A percentile compares a stretch with the other conserved stretches of the same genome.
Conservation (phyloP, 331 rosid species). For the Telfairia occidentalis region DNA sequence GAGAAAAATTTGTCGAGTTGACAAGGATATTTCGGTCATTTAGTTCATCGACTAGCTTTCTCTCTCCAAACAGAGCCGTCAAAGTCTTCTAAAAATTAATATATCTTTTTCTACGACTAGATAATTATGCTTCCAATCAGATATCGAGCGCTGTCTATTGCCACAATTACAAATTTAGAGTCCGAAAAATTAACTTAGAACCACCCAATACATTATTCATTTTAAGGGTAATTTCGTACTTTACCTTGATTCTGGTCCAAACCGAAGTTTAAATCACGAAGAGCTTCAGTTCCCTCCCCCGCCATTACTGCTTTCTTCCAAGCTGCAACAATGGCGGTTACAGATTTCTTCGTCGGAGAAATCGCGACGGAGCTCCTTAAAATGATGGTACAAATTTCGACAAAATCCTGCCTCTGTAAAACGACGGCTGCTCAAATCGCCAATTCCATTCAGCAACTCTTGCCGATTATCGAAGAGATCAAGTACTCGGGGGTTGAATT, state of each 20-base stretch:
- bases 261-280: not conserved
- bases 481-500: slow-evolving; percentile 77
- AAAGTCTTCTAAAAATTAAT: not conserved
- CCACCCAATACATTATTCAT: not conserved
- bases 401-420: slow-evolving; percentile 44
- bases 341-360: slow-evolving; percentile 79
- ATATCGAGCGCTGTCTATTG: not conserved
- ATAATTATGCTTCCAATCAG: not conserved
- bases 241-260: not conserved
- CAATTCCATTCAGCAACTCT: slow-evolving; percentile 18
- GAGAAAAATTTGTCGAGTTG: not conserved
- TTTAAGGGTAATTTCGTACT: not conserved
- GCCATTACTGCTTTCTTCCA: not conserved
- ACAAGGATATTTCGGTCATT: not conserved
- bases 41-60: not conserved
- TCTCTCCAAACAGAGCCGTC: not conserved
- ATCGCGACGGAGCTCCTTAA: slow-evolving; percentile 64
- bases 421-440: slow-evolving; percentile 47
- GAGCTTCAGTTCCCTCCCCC: not conserved
- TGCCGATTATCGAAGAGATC: slow-evolving; percentile 56
- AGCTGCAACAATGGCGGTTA: slow-evolving; percentile 33
- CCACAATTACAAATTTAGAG: not conserved
- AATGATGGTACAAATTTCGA: slow-evolving; percentile 29
- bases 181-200: not conserved
- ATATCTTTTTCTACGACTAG: not conserved